Base-by-base conservation (phyloP, 2,329 filamentous ascomycete genomes). In the Claviceps spartinae region DNA sequence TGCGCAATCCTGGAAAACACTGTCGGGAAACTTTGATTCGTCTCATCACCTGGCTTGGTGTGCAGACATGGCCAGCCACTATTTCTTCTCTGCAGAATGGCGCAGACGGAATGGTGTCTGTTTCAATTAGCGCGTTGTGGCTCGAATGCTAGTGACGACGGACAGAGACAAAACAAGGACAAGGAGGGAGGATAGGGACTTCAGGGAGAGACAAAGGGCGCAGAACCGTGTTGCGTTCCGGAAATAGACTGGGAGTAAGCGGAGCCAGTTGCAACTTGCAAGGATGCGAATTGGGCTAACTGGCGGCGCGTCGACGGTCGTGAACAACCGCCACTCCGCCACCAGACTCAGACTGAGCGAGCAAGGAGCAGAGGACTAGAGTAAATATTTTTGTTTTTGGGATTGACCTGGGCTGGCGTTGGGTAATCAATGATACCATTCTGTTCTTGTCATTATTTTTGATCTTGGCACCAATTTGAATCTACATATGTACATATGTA, bases 371-470 rank as follows among this genome's bases (percentile, higher is more conserved):
- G 14, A n/a, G n/a, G 18, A 18, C 40, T 42, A n/a, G 18, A 42
- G 40, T 42, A 20, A 5, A 42, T 42, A 13, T 22, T 20, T n/a
- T n/a, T 7, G 2, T 40, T 20, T 36, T 30, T 2, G 7, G 47
- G 34, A 30, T 11, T 9, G 26, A 24, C 14, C 30, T 22, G 4
- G 44, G 18, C 11, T 9, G 16, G 40, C 44, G 16, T 46, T 48
- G 46, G 50, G 34, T 45, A 49, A 30, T 37, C 5, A 49, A 43
- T 37, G 48, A 49, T 49, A 44, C 40, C 48, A 49, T 22, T 43
- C 26, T 24, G 38, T 42, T 44, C 6, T 45, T 13, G 13, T 22
- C 13, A 2, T 36, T n/a, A 18, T n/a, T 48, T 48, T 18, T 24
- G 16, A 9, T 34, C 18, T 43, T 24, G 16, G 2, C 18, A 6